Evolutionary conservation across 2,329 filamentous ascomycete species (phyloP), one percentile per base, ranked within the genome.

Genomic region (Neofusicoccum parvum): DNA sequence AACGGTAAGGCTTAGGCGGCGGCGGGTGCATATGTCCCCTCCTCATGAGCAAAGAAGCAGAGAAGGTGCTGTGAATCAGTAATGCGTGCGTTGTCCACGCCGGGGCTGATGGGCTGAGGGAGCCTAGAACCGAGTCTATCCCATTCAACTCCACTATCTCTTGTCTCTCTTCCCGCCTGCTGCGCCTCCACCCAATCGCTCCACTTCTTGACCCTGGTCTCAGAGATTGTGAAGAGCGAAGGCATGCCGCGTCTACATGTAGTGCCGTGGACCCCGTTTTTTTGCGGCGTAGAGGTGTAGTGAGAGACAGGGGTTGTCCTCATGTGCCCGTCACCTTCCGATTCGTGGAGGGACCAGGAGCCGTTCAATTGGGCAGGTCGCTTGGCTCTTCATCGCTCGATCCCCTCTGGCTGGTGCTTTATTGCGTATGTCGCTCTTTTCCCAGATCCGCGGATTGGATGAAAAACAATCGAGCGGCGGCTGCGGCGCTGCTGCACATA

Each of bases 331-430:
- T 11, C 27, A 37, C 37, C 23, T 27, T 15, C 17, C 20, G 39
- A 59, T 59, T 12, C 20, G 54, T 27, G 39, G 39, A 12, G 32
- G 49, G 20, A 32, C n/a, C 43, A 37, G 43, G 43, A 7, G 17
- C 15, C 56, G 15, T 59, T n/a, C 15, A 36, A 59, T 59, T 27
- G 56, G 56, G 43, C 41, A 60, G 56, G 56, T 60, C 41, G 56
- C 56, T 60, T 60, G 43, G 41, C 20, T 41, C 23, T 39, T 15
- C 6, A 15, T 34, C 34, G 34, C 34, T 45, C 20, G 39, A 11
- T 7, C 10, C 14, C 14, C 17, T 12, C 0, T 48, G 39, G 39
- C 11, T 37, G 56, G 41, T n/a, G n/a, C 41, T n/a, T 12, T 9
- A 45, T n/a, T 45, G 41, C 41, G n/a, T 17, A 45, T 14, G 15